phyloP scores from a whole-genome alignment of 1,284 basidiomycete genomes.

The Ceratobasidium sp. region DNA sequence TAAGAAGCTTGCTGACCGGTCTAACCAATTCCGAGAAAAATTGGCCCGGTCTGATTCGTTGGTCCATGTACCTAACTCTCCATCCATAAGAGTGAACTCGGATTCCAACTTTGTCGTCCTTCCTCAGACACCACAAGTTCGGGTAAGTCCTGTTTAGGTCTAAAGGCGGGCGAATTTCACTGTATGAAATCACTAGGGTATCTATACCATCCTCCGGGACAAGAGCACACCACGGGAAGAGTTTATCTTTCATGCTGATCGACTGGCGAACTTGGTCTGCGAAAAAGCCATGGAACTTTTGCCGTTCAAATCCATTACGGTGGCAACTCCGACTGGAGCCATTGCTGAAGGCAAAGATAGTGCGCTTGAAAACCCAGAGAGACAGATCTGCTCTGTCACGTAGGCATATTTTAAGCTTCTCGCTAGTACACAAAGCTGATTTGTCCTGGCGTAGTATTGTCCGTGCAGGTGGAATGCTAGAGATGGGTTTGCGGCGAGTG shows the following conservation, averaged over 20 bases:
- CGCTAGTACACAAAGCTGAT: too few species aligned
- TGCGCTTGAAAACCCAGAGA: constrained; percentile 52
- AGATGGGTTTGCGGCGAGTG: constrained; percentile 89
- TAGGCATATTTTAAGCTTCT: constrained; percentile 55
- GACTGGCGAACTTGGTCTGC: constrained; percentile 84
- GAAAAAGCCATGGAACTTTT: constrained; percentile 87
- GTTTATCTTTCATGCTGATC: constrained; percentile 89
- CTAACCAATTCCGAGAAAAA: constrained; percentile 76
- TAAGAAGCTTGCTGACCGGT: constrained; percentile 82
- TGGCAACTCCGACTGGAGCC: constrained; percentile 75
- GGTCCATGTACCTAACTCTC: constrained; percentile 39
- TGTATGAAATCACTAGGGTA: constrained; percentile 68
- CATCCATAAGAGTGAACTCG: constrained; percentile 19
- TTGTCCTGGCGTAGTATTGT: constrained; percentile 26
- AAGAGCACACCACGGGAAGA: constrained; percentile 76
- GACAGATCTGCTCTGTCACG: constrained; percentile 57
- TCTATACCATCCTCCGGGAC: constrained; percentile 87
- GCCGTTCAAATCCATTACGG: constrained; percentile 71
- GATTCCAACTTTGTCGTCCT: constrained; percentile 69
- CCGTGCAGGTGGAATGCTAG: constrained; percentile 80
- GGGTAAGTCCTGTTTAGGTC: constrained; percentile 60
- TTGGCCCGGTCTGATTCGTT: constrained; percentile 60
- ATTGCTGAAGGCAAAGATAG: constrained; percentile 71
- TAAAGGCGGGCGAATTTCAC: neutral
- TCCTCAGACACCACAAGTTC: constrained; percentile 83